Evolutionary conservation across 208 protist species (phyloP).

Genomic region (Trypanosoma vivax): DNA sequence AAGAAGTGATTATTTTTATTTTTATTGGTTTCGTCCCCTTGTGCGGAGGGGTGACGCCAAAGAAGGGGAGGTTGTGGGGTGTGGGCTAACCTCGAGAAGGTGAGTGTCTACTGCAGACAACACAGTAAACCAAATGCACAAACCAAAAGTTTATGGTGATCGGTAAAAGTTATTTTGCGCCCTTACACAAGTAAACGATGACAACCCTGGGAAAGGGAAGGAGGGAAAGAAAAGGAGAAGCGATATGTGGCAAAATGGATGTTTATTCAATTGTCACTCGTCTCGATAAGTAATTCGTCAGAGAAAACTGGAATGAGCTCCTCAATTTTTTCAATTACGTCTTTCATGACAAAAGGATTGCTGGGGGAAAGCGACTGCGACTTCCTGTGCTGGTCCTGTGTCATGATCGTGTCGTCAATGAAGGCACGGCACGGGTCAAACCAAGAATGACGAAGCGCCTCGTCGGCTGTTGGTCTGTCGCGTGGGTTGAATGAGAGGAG

Average conservation of each 20-base stretch:
- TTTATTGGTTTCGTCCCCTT: too few species aligned
- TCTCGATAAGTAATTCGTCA: conserved; percentile 53
- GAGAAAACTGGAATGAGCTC: conserved; percentile 82
- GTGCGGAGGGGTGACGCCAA: too few species aligned
- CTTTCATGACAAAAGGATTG: conserved; percentile 38
- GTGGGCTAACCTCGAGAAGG: too few species aligned
- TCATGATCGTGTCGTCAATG: conserved; percentile 68
- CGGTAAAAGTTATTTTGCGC: too few species aligned
- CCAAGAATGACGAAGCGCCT: conserved; percentile 75
- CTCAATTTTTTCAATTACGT: conserved; percentile 65
- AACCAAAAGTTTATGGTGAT: too few species aligned
- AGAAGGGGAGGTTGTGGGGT: too few species aligned
- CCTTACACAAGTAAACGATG: too few species aligned
- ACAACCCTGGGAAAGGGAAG: not conserved
- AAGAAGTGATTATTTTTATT: too few species aligned
- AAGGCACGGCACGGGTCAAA: conserved; percentile 75
- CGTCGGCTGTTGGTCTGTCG: conserved; percentile 68
- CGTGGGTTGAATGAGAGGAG: conserved; percentile 81
- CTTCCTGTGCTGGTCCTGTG: conserved; percentile 47
- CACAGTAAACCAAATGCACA: too few species aligned
- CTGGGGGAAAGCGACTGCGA: conserved; percentile 45
- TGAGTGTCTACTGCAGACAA: too few species aligned
- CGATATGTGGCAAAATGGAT: too few species aligned
- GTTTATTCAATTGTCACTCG: conserved; percentile 31
- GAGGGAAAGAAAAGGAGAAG: not conserved